These are phyloP conservation scores for Mortierella sp. DNA, from an alignment of 371 early-diverging fungal species.

Conservation along the genomic window DNA sequence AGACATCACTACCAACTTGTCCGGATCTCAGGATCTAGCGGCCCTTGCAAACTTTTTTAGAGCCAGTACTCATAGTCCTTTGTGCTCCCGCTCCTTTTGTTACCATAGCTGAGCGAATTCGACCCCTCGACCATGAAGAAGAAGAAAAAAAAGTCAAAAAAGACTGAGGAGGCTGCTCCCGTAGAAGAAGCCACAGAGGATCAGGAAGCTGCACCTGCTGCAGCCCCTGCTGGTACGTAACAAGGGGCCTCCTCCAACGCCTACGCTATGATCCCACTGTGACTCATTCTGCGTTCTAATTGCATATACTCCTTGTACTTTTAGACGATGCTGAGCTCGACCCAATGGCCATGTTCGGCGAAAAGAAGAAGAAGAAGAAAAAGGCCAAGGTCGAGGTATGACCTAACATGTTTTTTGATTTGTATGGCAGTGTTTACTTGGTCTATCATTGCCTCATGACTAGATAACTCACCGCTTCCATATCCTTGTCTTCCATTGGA, in stretches of 20 bases:
- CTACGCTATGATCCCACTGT: no score
- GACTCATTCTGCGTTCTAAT: constrained; percentile 3
- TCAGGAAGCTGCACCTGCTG: constrained; percentile 46
- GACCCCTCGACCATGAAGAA: constrained; percentile 57
- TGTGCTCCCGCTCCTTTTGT: no score
- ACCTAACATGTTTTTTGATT: neutral
- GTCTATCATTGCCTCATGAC: no score
- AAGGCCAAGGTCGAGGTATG: constrained; percentile 71
- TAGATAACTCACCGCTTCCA: no score
- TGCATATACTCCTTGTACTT: neutral
- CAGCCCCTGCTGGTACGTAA: no score
- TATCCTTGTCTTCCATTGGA: neutral
- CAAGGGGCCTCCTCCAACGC: no score
- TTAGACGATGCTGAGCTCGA: constrained; percentile 66
- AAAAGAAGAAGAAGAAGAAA: constrained; percentile 92
- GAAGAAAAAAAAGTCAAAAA: constrained; percentile 78
- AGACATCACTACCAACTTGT: no score
- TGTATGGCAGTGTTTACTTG: no score
- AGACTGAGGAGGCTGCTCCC: constrained; percentile 54
- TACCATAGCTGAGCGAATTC: constrained; percentile 12
- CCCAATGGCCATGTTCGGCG: constrained; percentile 83
- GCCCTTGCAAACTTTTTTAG: no score
- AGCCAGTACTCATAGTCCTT: no score
- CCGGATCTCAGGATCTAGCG: no score
- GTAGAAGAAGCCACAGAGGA: constrained; percentile 39